A percentile compares a stretch with the other conserved stretches of the same genome.
Conservation (phyloP, 73 alveolate genomes). For the Paramecium caudatum region DNA sequence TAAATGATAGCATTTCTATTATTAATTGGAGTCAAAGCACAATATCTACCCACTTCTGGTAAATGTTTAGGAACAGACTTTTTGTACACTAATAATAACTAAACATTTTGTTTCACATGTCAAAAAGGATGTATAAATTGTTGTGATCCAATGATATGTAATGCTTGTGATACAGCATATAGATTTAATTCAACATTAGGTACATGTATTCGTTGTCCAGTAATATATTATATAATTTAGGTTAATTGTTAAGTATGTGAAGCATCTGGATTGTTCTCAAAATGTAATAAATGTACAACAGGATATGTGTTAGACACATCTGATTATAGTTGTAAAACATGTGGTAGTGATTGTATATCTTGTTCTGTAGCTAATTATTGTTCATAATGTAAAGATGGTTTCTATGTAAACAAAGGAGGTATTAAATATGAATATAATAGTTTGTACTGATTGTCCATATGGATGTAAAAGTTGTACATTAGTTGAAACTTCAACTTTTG, state of each 20-base stretch:
- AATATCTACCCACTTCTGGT: neutral
- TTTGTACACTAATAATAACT: neutral
- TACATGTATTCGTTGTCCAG: conserved; percentile 64
- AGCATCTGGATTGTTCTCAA: conserved; percentile 45
- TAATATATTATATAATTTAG: neutral
- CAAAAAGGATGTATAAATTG: conserved; percentile 58
- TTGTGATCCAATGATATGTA: conserved; percentile 58
- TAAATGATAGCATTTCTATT: conserved; percentile 37
- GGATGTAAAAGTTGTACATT: conserved; percentile 40
- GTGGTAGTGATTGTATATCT: conserved; percentile 38
- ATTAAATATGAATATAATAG: neutral
- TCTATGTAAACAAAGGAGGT: conserved; percentile 59
- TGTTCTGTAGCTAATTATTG: conserved; percentile 41
- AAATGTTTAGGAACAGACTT: conserved; percentile 1
- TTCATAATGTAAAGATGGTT: neutral
- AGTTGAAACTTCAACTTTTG: neutral
- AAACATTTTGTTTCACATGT: conserved; percentile 45
- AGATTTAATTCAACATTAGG: conserved; percentile 57
- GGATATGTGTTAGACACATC: neutral
- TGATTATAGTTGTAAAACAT: conserved; percentile 42
- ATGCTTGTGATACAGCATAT: conserved; percentile 4
- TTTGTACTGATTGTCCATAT: conserved; percentile 52
- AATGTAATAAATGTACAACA: conserved; percentile 25
- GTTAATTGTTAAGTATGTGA: conserved; percentile 44
- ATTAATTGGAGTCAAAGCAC: neutral